Base-by-base conservation (phyloP, 768 basidiomycete genomes). In the Vishniacozyma victoriae region DNA sequence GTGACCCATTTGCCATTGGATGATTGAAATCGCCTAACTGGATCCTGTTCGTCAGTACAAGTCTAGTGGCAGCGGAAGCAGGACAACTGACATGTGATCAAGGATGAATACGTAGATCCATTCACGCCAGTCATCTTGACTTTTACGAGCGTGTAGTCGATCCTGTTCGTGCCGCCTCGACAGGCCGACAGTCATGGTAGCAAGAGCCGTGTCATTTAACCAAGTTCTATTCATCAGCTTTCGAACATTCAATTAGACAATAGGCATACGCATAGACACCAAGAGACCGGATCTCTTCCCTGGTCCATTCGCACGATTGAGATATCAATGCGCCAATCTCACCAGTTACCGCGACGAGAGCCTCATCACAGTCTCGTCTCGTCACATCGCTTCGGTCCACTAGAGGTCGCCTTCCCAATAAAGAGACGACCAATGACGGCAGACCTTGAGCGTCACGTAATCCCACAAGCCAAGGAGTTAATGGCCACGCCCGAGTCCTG, bases 101-200 rank as follows among this genome's bases (percentile, higher is more conserved):
- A 68, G 61, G 25, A 68, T 58, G 19, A 59, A 41, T 19, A 64
- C 35, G 35, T 68, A 62, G 23, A 68, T 60, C 62, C 62, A 68
- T 46, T 68, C 66, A 35, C 66, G 47, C 66, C 66, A 68, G 41
- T 68, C 66, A 49, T 68, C 66, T 23, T 62, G 57, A 1, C 48
- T 35, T 31, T 46, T 42, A n/a, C 52, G 26, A n/a, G 43, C 20
- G 14, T 14, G 26, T 5, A 68, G 25, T 31, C 41, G 48, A 24
- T 68, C 62, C 15, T 62, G 36, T 3, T 48, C 53, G 14, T 48
- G 36, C 20, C 24, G 33, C 16, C 62, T 24, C 3, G 62, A 62
- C 20, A 60, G 50, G 5, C 57, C 53, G 12, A 68, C 50, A 7
- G 62, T 48, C 14, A 62, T 20, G 16, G 53, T 44, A 6, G 56